These are phyloP conservation scores for Papiliotrema terrestris DNA, from an alignment of 1,284 basidiomycete genomes.

Conservation along the genomic window DNA sequence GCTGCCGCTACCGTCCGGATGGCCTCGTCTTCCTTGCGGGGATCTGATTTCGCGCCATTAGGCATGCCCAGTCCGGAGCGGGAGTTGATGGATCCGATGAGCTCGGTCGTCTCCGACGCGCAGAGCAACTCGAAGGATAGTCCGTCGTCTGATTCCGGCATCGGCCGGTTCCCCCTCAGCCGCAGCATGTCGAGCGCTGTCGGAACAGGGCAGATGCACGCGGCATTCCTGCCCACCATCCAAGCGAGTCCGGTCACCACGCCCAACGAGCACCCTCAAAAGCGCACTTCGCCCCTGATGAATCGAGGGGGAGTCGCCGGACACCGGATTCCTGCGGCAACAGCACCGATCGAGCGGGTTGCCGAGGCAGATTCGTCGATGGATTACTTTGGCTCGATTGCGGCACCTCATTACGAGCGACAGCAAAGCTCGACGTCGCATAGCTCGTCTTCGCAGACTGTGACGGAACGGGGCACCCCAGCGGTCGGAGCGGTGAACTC, in stretches of 20 bases:
- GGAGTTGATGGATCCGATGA: conserved; percentile 79
- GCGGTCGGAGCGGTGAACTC: not conserved
- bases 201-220: conserved; percentile 1
- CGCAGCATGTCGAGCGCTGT: conserved; percentile 31
- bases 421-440: conserved; percentile 9
- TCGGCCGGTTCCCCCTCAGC: conserved; percentile 23
- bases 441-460: conserved; percentile 30
- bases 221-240: conserved; percentile 34
- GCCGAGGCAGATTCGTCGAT: conserved; percentile 13
- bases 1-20: conserved; percentile 79
- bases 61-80: conserved; percentile 80
- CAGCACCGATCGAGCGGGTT: conserved; percentile 38
- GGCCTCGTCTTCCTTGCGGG: conserved; percentile 52
- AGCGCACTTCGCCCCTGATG: conserved; percentile 6
- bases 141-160: conserved; percentile 35
- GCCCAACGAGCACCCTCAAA: conserved; percentile 25
- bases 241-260: conserved; percentile 40
- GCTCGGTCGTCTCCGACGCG: conserved; percentile 10
- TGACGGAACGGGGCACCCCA: conserved; percentile 15
- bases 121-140: conserved; percentile 13
- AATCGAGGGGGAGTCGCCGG: conserved; percentile 15
- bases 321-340: conserved; percentile 34
- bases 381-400: conserved; percentile 38
- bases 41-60: conserved; percentile 56
- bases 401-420: conserved; percentile 11